Evolutionary conservation across 805 yeast genomes (phyloP), one percentile per base, ranked within the genome.

Genomic region (Yamadazyma phyllophila): DNA sequence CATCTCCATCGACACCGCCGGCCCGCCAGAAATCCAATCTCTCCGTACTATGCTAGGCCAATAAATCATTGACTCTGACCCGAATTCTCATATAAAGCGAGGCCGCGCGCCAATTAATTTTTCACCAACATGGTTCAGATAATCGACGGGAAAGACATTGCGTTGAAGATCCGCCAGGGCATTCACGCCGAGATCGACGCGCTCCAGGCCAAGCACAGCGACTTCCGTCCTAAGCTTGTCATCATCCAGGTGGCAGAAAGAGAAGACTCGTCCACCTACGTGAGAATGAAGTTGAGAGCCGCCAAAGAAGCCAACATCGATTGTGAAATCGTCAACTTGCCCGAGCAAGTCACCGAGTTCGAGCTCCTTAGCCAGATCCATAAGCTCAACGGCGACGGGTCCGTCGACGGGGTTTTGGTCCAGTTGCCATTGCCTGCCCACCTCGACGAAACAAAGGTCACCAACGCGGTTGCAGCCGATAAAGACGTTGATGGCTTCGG

Each of bases 401-500:
- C 73, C 17, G 83, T 86, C 39, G 86, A 86, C 56, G 95, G 94
- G 36, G 69, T 87, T 41, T 68, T 87, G 55, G 81, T 87, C 46
- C 96, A 87, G 64, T 71, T 87, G 46, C 96, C 96, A 6, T 65
- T 87, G 42, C 96, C 95, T 30, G 62, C 66, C 11, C 90, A 84
- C 57, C 67, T 86, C 47, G 78, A 84, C 60, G 90, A 85, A 63
- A 74, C 83, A 33, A 71, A 67, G 51, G 72, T 86, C 52, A 85
- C 94, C 34, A 78, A 80, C 57, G 76, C 85, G 32, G 92, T 87
- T 16, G 62, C 71, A 27, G 78, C 81, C 32, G 73, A 73, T 42
- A 87, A 87, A 60, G 96, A 87, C 57, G 92, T 87, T 32, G 96
- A 87, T 63, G 96, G 96, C 1, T 85, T 87, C 57, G 88, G 87